Evolutionary conservation across 2,329 filamentous ascomycete species (phyloP).

Genomic region (Penicillium sp.): DNA sequence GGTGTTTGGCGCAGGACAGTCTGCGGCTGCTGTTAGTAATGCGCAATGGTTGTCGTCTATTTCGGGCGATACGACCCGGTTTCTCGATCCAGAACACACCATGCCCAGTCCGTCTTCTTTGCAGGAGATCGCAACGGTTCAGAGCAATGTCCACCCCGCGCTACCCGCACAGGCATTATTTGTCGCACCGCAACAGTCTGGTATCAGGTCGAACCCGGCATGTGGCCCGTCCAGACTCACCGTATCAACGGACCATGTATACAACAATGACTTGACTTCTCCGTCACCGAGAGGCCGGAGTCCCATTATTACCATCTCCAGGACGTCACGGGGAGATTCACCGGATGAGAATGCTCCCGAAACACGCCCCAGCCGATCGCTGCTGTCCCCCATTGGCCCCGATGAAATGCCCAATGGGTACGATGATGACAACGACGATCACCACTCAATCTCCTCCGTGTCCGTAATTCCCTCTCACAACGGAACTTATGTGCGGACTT

Average conservation of each 20-base stretch:
- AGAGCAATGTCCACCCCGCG: constrained; percentile 10
- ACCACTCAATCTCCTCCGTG: constrained; percentile 26
- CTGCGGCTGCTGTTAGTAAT: constrained; percentile 10
- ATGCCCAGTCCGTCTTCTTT: constrained; percentile 40
- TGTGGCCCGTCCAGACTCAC: constrained; percentile 17
- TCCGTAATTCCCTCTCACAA: constrained; percentile 48
- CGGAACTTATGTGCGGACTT: constrained; percentile 54
- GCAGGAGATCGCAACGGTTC: constrained; percentile 18
- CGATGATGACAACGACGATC: constrained; percentile 35
- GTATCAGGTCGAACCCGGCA: constrained; percentile 12
- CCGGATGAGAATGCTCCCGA: constrained; percentile 37
- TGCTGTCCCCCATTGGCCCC: constrained; percentile 43
- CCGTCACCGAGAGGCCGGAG: constrained; percentile 44
- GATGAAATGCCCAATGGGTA: constrained; percentile 36
- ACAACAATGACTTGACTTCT: constrained; percentile 10
- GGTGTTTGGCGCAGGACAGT: constrained; percentile 20
- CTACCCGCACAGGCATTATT: constrained; percentile 30
- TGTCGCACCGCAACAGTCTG: constrained; percentile 21
- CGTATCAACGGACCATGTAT: constrained; percentile 17
- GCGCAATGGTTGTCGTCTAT: constrained; percentile 27
- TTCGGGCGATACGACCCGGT: constrained; percentile 35
- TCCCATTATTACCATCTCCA: constrained; percentile 54
- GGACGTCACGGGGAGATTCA: constrained; percentile 51
- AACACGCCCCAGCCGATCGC: constrained; percentile 42
- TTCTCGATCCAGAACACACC: constrained; percentile 42